Conservation (phyloP, 768 basidiomycete genomes). For the Trametes meyenii region DNA sequence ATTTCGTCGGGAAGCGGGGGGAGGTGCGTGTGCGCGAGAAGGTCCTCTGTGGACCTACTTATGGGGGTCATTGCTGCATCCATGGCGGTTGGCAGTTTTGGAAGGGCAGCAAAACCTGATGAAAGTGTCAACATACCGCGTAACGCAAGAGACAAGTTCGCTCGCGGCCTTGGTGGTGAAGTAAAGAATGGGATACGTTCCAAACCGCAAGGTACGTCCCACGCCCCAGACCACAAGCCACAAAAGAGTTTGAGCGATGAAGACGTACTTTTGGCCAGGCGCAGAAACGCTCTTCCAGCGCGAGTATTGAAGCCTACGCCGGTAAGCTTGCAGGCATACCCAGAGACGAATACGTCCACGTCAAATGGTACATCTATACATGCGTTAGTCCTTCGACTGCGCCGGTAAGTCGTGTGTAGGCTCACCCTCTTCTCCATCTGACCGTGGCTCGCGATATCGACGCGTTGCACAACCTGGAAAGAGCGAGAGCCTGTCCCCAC, state of each 20-base stretch:
- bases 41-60: conserved; percentile 49
- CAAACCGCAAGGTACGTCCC: too few relatives aligned
- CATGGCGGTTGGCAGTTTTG: conserved; percentile 45
- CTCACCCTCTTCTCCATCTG: conserved; percentile 16
- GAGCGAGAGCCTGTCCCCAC: conserved; percentile 52
- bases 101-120: conserved; percentile 73
- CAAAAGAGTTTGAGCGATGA: not conserved
- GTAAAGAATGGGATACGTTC: too few relatives aligned
- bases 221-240: too few relatives aligned
- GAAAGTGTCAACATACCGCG: not conserved
- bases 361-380: conserved; percentile 56
- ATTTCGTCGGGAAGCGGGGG: conserved; percentile 65
- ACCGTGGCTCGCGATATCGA: conserved; percentile 39
- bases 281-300: conserved; percentile 75
- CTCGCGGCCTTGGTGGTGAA: too few relatives aligned
- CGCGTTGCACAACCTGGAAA: conserved; percentile 86
- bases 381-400: not conserved
- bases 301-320: conserved; percentile 65
- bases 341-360: conserved; percentile 74
- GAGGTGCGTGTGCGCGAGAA: conserved; percentile 48
- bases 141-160: too few relatives aligned
- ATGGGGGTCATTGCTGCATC: conserved; percentile 18
- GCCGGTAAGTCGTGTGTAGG: not conserved
- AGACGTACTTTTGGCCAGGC: conserved; percentile 70
- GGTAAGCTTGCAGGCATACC: conserved; percentile 67